Percentiles rank a stretch among this genome's conserved stretches.
These are phyloP conservation scores for Collybia sordida DNA, from an alignment of 768 basidiomycete genomes.

Conservation along the genomic window DNA sequence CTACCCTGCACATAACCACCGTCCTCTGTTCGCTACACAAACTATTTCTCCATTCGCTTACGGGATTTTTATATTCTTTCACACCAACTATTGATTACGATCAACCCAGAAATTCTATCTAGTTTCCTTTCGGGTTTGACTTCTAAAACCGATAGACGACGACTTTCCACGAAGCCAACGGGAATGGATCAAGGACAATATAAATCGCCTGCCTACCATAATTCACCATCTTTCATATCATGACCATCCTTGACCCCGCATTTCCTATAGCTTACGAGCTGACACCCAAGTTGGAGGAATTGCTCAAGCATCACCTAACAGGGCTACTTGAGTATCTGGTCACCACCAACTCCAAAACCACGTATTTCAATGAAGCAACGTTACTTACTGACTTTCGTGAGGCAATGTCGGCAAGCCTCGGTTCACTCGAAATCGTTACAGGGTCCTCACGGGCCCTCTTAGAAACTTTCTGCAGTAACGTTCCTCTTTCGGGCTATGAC, in stretches of 20 bases:
- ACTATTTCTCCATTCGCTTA: too few relatives aligned
- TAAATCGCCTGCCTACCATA: not conserved
- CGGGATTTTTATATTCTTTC: too few relatives aligned
- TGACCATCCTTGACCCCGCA: not conserved
- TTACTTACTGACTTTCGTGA: conserved; percentile 3
- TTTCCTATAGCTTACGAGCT: not conserved
- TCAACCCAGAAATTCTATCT: too few relatives aligned
- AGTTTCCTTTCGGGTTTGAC: too few relatives aligned
- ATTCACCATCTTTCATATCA: not conserved
- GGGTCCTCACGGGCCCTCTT: not conserved
- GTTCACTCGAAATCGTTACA: not conserved
- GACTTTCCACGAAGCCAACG: too few relatives aligned
- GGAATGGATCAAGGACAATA: too few relatives aligned
- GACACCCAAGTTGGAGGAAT: not conserved
- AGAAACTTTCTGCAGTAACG: not conserved
- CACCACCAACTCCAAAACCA: not conserved
- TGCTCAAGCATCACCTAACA: not conserved
- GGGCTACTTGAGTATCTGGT: conserved; percentile 1
- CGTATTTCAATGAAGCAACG: conserved; percentile 2
- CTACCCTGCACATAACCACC: too few relatives aligned
- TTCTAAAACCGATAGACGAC: too few relatives aligned
- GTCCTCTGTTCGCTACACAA: too few relatives aligned
- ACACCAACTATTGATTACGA: too few relatives aligned
- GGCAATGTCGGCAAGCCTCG: not conserved
- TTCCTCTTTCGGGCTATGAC: conserved; percentile 7